Conservation (phyloP, 352 stramenopile species). For the Globisporangium okanoganense region DNA sequence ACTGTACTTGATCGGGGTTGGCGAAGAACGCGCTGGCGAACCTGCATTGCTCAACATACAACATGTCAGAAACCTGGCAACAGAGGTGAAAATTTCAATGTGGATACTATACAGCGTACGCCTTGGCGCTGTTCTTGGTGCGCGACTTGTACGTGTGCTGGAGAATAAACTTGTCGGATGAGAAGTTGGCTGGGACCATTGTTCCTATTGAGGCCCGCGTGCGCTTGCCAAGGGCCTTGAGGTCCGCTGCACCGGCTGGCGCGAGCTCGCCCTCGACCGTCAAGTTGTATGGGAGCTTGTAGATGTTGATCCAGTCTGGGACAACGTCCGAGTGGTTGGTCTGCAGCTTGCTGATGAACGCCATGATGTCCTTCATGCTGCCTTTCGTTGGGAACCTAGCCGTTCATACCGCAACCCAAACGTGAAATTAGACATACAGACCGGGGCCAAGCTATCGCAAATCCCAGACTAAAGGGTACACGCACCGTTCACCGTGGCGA, state of each 20-base stretch:
- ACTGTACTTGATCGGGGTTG: conserved; percentile 41
- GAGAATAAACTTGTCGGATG: conserved; percentile 37
- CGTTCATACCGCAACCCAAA: too few relatives aligned
- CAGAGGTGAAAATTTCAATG: not conserved
- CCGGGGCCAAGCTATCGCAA: too few relatives aligned
- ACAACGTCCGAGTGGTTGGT: conserved; percentile 35
- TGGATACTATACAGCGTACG: conserved; percentile 25
- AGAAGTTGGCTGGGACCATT: conserved; percentile 21
- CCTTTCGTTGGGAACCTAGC: conserved; percentile 44
- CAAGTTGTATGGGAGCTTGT: conserved; percentile 57
- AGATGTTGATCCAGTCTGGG: conserved; percentile 48
- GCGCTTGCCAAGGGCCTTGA: conserved; percentile 32
- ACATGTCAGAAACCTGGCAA: not conserved
- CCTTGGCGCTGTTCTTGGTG: conserved; percentile 48
- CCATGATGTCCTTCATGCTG: conserved; percentile 42
- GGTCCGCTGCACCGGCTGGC: conserved; percentile 28
- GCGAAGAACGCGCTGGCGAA: conserved; percentile 52
- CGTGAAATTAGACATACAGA: too few relatives aligned
- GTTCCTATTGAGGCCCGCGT: conserved; percentile 20
- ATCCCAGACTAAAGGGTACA: too few relatives aligned
- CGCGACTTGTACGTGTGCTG: conserved; percentile 58
- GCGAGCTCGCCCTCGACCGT: conserved; percentile 44
- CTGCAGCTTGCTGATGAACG: conserved; percentile 43
- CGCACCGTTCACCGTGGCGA: conserved; percentile 34
- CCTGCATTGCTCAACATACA: conserved; percentile 15